These are phyloP conservation scores for Tylopilus balloui DNA, from an alignment of 768 basidiomycete genomes.

Conservation along the genomic window DNA sequence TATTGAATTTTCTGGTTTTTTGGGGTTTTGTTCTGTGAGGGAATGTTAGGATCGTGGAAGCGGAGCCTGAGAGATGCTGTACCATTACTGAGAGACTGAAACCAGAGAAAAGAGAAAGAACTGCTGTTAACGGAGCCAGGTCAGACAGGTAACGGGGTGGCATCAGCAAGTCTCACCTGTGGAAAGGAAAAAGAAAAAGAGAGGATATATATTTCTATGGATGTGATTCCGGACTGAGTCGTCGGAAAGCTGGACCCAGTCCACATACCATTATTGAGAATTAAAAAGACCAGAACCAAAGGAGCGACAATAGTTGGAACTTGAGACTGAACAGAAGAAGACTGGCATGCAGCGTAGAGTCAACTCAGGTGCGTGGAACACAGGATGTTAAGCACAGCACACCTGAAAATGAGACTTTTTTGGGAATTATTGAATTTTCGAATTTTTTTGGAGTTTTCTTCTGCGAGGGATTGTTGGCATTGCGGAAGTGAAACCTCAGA, in stretches of 20 bases:
- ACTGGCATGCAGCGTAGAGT: background rate
- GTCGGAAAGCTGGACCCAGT: background rate
- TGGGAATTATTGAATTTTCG: background rate
- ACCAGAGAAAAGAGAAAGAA: too few species aligned
- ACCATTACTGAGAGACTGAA: too few species aligned
- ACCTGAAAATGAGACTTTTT: background rate
- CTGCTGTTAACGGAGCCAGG: too few species aligned
- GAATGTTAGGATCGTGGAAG: background rate
- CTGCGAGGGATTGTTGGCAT: background rate
- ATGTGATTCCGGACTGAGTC: too few species aligned
- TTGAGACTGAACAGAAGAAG: background rate
- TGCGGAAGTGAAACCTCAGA: background rate
- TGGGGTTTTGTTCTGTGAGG: background rate
- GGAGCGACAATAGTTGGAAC: background rate
- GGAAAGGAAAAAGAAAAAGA: background rate
- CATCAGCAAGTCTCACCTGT: too few species aligned
- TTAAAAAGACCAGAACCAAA: too few species aligned
- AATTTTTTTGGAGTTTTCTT: background rate
- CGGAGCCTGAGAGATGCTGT: background rate
- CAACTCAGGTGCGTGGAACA: background rate
- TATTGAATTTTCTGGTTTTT: background rate
- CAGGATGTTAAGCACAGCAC: background rate
- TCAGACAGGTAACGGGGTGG: too few species aligned
- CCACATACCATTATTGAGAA: background rate
- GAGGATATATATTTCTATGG: too few species aligned